Evolutionary conservation across 139 green algal genomes (phyloP).

Genomic region (Tetradesmus obliquus): DNA sequence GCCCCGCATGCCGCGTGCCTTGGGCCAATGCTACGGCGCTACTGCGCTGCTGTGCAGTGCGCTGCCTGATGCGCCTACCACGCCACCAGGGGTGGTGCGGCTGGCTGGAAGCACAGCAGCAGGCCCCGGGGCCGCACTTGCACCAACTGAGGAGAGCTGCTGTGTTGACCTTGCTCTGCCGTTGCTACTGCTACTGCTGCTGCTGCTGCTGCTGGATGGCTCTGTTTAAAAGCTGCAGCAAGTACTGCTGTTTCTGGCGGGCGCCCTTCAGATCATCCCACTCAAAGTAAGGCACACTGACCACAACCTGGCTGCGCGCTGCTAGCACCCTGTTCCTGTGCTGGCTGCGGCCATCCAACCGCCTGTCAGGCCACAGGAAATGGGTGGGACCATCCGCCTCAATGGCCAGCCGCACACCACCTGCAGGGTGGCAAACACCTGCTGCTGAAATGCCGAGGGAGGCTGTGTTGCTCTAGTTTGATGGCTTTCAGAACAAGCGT

Average conservation of each 20-base stretch:
- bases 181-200: too few relatives aligned
- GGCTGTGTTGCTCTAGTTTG: background rate
- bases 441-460: background rate
- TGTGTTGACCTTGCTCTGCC: too few relatives aligned
- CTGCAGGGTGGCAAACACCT: background rate
- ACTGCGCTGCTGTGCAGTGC: too few relatives aligned
- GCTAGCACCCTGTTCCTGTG: background rate
- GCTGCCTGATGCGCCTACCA: too few relatives aligned
- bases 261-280: background rate
- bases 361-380: background rate
- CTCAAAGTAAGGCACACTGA: background rate
- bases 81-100: too few relatives aligned
- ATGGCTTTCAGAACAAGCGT: background rate
- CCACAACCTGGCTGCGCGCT: background rate
- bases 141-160: too few relatives aligned
- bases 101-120: too few relatives aligned
- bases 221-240: background rate
- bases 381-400: constrained; percentile 1
- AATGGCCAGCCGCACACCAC: background rate
- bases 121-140: too few relatives aligned
- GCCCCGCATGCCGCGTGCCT: too few relatives aligned
- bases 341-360: background rate
- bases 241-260: background rate
- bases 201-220: too few relatives aligned
- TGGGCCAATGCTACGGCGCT: too few relatives aligned